Evolutionary conservation across 169 alveolate species (phyloP), one percentile per base, ranked within the genome.

Genomic region (Plasmodium vivax): DNA sequence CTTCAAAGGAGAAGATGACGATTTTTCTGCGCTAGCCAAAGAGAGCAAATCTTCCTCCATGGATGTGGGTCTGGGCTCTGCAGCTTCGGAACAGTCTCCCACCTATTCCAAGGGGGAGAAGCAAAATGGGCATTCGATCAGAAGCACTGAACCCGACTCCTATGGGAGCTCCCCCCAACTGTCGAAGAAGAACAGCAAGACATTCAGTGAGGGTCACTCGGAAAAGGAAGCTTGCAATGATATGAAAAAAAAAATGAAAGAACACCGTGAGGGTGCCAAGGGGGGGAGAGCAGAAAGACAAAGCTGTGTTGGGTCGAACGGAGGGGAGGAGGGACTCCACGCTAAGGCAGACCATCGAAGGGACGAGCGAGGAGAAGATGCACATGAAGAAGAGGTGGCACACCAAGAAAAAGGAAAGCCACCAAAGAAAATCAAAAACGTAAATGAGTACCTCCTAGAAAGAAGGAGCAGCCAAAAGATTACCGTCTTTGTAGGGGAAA

Each of bases 401-500:
- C 3, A 23, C 8, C 38, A 19, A 0, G 77, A 68, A 1, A 30
- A 68, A 68, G 32, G 77, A 68, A 68, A 68, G 32, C 5, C n/a
- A 68, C 77, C 85, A 51, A 12, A 75, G 45, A 85, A 90, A 32
- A 79, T 90, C 27, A 56, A 90, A 51, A 90, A 80, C 47, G 38
- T 90, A 80, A 81, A 80, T 71, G 84, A 90, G 16, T 79, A 10
- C 43, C 54, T 80, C 32, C 32, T 41, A n/a, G 87, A 90, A 90
- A 80, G 75, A 90, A 90, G 74, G 16, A 68, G 41, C 36, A 41
- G 32, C 43, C 83, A 90, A 19, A 81, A 68, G 68, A 81, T 82
- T 14, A 90, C 94, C 0, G 87, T 90, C 27, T 90, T 90, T 62
- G 94, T 90, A 0, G 94, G 94, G 6, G 94, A 90, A 38, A 90